Evolutionary conservation across 2,329 filamentous ascomycete genomes (phyloP).

Genomic region (Trichoderma harzianum): DNA sequence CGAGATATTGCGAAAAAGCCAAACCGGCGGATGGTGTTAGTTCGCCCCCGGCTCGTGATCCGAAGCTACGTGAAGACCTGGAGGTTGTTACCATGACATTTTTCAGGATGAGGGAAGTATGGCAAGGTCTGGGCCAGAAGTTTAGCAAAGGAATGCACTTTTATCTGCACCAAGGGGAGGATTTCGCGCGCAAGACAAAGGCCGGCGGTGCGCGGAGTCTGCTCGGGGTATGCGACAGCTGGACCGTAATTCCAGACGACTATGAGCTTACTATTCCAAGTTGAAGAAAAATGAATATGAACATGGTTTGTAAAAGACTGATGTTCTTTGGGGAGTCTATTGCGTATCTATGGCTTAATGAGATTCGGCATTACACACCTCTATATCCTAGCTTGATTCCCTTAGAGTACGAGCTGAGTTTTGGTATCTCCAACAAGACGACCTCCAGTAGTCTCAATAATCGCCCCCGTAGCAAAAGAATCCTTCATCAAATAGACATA

Average conservation of each 20-base stretch:
- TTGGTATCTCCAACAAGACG: slow-evolving; percentile 24
- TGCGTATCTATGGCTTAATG: not conserved
- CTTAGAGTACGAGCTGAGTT: not conserved
- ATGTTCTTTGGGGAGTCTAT: not conserved
- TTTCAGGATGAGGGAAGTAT: slow-evolving; percentile 20
- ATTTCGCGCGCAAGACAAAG: slow-evolving; percentile 18
- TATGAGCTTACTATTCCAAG: not conserved
- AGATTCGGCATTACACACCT: not conserved
- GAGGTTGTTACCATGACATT: slow-evolving; percentile 22
- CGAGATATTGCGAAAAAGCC: not conserved
- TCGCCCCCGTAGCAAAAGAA: slow-evolving; percentile 34
- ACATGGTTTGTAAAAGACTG: not conserved
- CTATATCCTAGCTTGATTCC: not conserved
- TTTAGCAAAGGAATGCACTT: slow-evolving; percentile 24
- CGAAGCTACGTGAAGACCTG: slow-evolving; percentile 23
- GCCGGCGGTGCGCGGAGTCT: slow-evolving; percentile 20
- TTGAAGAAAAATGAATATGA: not conserved
- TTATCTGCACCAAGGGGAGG: slow-evolving; percentile 20
- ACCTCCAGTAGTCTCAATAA: slow-evolving; percentile 29
- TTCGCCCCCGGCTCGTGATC: slow-evolving; percentile 4
- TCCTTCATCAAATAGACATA: slow-evolving; percentile 45
- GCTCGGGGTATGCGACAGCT: slow-evolving; percentile 23
- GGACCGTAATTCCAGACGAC: slow-evolving; percentile 18
- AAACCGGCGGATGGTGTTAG: not conserved
- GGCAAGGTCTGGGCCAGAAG: slow-evolving; percentile 22